Evolutionary conservation across 768 basidiomycete genomes (phyloP), one percentile per base, ranked within the genome.

Genomic region (Leccinum fibrillosum): DNA sequence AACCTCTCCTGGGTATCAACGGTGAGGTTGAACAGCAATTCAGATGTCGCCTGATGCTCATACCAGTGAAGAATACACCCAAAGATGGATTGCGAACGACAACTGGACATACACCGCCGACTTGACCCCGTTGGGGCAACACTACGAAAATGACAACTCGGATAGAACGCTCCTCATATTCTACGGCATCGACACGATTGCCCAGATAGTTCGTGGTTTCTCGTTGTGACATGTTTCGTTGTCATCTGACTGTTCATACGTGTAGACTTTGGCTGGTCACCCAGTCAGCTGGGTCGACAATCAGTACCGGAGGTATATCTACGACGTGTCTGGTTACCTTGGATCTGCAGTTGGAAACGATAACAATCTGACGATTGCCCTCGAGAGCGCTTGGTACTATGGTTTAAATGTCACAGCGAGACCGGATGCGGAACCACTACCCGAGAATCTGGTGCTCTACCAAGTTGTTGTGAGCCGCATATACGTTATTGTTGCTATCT

Each of bases 21-120:
- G 84, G 82, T 81, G 49, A 47, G 64, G 55, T 34, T 13, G 23
- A n/a, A 64, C 45, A 11, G n/a, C 48, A 17, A 49, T 49, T 49
- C 7, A 21, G 19, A 50, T 56, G 4, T 25, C 49, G 48, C 49
- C 34, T 23, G 25, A 34, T 5, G 19, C 54, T 44, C 25, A 55
- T 53, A 34, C 13, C 13, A 10, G 15, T 30, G 28, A 50, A 83
- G 82, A 85, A 56, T 82, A 80, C 58, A 80, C 78, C 1, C 75
- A 83, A 63, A 74, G 84, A 59, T 84, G 82, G 83, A 72, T 85
- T 49, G 75, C 77, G 30, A 71, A 79, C 52, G 82, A 85, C 55
- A 80, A 81, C 56, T 85, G 84, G 83, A 83, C 81, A 0, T 84
- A 83, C 60, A 83, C 80, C 0, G 81, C 82, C 3, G 80, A 82